Evolutionary conservation across 2,329 filamentous ascomycete species (phyloP).

Genomic region (Chrysoporthe deuterocubensis): DNA sequence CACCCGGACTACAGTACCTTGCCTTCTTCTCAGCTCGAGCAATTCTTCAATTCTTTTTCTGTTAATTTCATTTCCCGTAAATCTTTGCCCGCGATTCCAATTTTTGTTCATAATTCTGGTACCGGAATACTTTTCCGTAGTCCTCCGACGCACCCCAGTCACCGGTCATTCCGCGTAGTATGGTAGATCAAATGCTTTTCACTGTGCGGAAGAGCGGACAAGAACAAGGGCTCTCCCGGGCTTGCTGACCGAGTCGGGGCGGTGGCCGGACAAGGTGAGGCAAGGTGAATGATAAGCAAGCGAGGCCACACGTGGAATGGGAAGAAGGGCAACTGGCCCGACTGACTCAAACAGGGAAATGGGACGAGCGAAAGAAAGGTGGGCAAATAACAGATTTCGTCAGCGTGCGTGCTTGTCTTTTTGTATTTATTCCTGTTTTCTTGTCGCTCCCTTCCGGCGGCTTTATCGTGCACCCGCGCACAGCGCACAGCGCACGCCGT

Average conservation of each 20-base stretch:
- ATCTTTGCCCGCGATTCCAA: neutral
- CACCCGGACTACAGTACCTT: neutral
- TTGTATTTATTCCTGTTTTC: neutral
- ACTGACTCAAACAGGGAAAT: neutral
- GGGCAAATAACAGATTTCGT: neutral
- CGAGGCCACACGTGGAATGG: neutral
- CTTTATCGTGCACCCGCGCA: neutral
- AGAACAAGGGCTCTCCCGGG: constrained; percentile 6
- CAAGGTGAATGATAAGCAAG: constrained; percentile 3
- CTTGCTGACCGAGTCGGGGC: constrained; percentile 11
- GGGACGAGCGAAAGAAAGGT: neutral
- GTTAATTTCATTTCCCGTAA: neutral
- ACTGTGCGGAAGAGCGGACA: neutral
- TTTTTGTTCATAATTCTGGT: neutral
- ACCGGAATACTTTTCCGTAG: constrained; percentile 5
- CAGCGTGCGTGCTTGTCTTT: neutral
- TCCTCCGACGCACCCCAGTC: constrained; percentile 5
- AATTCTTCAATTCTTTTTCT: neutral
- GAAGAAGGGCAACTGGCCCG: neutral
- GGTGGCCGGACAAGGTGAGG: neutral
- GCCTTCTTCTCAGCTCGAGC: neutral
- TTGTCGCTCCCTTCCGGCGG: neutral
- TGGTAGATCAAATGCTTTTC: constrained; percentile 1
- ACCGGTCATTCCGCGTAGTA: neutral
- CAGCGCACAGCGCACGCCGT: constrained; percentile 3